phyloP scores from a whole-genome alignment of 306 rosid species.

The Phaseolus lunatus region DNA sequence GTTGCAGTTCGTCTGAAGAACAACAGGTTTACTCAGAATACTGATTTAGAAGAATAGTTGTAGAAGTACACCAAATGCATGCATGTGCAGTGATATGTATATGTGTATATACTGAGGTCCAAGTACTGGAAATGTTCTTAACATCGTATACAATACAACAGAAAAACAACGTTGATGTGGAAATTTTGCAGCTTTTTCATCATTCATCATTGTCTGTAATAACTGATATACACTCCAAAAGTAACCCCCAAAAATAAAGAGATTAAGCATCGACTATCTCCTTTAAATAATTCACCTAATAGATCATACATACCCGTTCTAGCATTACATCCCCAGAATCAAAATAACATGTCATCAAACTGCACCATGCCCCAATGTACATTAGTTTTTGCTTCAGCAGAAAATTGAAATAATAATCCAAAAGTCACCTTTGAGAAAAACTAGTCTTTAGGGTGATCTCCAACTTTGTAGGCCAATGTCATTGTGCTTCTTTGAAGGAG shows the following conservation, averaged over 20 bases:
- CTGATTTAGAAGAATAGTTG: not conserved
- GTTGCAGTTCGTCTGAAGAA: not conserved
- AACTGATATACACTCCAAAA: slow-evolving; percentile 39
- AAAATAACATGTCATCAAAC: slow-evolving; percentile 47
- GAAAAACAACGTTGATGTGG: slow-evolving; percentile 1
- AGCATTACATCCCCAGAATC: slow-evolving; percentile 43
- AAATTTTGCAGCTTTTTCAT: slow-evolving; percentile 30
- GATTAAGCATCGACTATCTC: slow-evolving; percentile 38
- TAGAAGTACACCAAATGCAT: not conserved
- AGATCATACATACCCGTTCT: slow-evolving; percentile 21
- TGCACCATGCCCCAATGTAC: slow-evolving; percentile 56
- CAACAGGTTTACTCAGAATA: not conserved
- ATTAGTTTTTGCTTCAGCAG: slow-evolving; percentile 44
- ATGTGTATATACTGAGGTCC: not conserved
- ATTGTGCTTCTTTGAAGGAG: slow-evolving; percentile 96
- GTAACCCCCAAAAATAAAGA: not conserved
- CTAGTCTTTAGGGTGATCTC: slow-evolving; percentile 70
- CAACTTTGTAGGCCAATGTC: slow-evolving; percentile 73
- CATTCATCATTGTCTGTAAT: slow-evolving; percentile 41
- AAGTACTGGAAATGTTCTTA: not conserved
- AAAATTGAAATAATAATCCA: not conserved
- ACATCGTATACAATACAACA: not conserved
- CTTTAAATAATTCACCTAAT: slow-evolving; percentile 38
- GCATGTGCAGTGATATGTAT: not conserved
- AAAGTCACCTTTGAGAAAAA: slow-evolving; percentile 33